phyloP scores from a whole-genome alignment of 2,329 filamentous ascomycete species.

The Chalara sp. region DNA sequence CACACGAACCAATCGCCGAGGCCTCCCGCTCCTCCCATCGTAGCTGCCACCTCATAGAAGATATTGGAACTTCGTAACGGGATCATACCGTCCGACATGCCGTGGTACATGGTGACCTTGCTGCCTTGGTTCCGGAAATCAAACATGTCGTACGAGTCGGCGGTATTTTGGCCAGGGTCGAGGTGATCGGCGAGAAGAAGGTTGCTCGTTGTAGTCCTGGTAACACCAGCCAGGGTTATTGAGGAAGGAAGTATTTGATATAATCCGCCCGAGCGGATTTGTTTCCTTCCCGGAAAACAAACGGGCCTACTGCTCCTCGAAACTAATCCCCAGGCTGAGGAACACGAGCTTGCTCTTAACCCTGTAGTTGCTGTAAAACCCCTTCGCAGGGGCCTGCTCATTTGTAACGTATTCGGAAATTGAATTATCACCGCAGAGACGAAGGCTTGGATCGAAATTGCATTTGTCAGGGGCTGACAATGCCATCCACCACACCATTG shows the following conservation, averaged over 20 bases:
- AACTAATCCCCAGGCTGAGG: constrained; percentile 2
- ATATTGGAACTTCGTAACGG: constrained; percentile 43
- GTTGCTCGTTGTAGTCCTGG: no score
- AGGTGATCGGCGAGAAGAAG: constrained; percentile 23
- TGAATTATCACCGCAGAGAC: constrained; percentile 12
- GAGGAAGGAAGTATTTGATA: no score
- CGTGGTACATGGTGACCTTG: constrained; percentile 10
- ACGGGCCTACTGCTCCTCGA: constrained; percentile 1
- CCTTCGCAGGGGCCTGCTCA: constrained; percentile 35
- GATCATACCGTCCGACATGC: constrained; percentile 37
- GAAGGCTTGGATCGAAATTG: constrained; percentile 23
- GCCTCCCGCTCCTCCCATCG: constrained; percentile 21
- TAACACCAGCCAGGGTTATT: no score
- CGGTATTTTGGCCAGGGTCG: constrained; percentile 42
- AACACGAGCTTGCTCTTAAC: constrained; percentile 4
- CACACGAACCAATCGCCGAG: background rate
- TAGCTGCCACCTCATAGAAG: constrained; percentile 40
- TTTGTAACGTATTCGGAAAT: constrained; percentile 35
- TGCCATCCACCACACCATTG: constrained; percentile 43
- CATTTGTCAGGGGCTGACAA: constrained; percentile 32
- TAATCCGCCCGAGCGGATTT: no score
- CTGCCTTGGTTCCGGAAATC: constrained; percentile 33
- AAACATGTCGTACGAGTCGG: constrained; percentile 38
- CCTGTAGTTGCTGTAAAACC: constrained; percentile 30
- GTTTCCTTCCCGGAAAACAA: background rate